Base-by-base conservation (phyloP, 2,329 filamentous ascomycete genomes). In the Clonostachys rhizophaga region DNA sequence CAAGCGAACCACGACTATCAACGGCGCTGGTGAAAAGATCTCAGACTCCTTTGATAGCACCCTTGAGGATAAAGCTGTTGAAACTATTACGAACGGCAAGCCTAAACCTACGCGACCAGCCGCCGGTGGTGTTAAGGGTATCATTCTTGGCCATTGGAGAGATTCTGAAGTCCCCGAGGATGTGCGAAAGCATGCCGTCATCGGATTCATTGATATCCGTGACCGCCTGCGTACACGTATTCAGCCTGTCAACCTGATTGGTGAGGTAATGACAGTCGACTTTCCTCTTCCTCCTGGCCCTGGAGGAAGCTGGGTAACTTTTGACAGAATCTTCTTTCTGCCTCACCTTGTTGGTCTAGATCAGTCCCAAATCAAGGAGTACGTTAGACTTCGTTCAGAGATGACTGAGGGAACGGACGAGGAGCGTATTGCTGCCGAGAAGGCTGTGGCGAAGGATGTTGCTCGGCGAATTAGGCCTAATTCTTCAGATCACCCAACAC, bases 221-320 rank as follows among this genome's bases (percentile, higher is more conserved):
- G 80, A 84, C 46, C 72, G 81, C 2, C 70, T 85, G 2, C 77
- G 81, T 24, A 84, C 80, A 3, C 72, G 79, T 7, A 76, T 83
- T 36, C 76, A 81, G 54, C 65, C 68, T 1, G 64, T 67, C 43
- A 79, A 73, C 41, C 70, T 74, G 18, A 57, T 63, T 3, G 78
- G 78, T 12, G 69, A 76, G 11, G 56, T 66, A 3, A 66, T 83
- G 30, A 65, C 71, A 6, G 58, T 67, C 39, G 65, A 70, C 30
- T 71, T 71, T 57, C 66, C 78, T 34, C 55, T 81, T 5, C 80
- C 79, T 2, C 73, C 77, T 3, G 81, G 79, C 1, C 77, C 79
- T 2, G 80, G 80, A 18, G 80, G 78, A 46, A 83, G 79, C 58
- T 84, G 80, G 81, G 79, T 84, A 20, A 83, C 79, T 0, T 84